Base-by-base conservation (phyloP, 2,329 filamentous ascomycete genomes). In the Bretziella fagacearum region DNA sequence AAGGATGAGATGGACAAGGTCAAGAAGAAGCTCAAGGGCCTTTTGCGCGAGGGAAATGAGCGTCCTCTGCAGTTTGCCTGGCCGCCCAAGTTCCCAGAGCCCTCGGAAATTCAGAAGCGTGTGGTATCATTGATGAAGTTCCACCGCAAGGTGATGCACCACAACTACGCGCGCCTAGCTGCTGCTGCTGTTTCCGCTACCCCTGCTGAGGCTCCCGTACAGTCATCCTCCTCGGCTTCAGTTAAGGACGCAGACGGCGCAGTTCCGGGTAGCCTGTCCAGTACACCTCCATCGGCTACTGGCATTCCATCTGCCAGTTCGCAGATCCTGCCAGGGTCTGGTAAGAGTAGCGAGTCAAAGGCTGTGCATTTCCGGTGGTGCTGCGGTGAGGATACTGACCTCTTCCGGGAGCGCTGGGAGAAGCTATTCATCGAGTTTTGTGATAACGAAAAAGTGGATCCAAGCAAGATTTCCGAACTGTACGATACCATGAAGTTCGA, bases 401-500 rank as follows among this genome's bases (percentile, higher is more conserved):
- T 98, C 2, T 98, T 98, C 69, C 84, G 82, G 54, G 91, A 98
- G 61, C 77, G 91, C 25, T 98, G 91, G 91, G 91, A 96, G 64
- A 98, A 98, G 65, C 73, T 98, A 2, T 98, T 98, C 63, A 77
- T 80, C 41, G 91, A 98, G 59, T 98, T 98, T 57, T 91, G 83
- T 54, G 93, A 98, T 60, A 81, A 84, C 1, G 91, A 98, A 57
- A 98, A 98, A 66, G 86, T 96, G 15, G 91, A 98, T 61, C 93
- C 93, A 15, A 94, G 87, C 69, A 98, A 98, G 66, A 89, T 98
- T 52, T 95, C 86, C 4, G 91, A 98, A 65, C 73, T 98, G 2
- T 98, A 98, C 61, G 91, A 98, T 61, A 96, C 89, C 17, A 96
- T 98, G 91, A 98, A 98, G 62, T 98, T 96, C 54, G 91, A 98